These are phyloP conservation scores for Nematodospora valgi DNA, from an alignment of 805 yeast species.

Conservation along the genomic window DNA sequence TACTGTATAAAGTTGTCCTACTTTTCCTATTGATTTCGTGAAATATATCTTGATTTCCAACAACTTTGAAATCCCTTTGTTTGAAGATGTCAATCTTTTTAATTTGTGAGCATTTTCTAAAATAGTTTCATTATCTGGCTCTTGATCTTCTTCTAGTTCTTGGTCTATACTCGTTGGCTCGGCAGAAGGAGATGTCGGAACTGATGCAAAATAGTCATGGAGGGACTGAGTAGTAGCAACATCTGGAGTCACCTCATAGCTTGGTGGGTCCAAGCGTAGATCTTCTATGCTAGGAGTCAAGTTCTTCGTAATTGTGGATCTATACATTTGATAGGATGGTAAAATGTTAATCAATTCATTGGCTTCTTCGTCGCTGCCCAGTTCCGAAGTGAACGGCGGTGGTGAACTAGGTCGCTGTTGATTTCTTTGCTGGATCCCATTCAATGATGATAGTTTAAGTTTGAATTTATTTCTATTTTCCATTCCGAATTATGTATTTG, in stretches of 20 bases:
- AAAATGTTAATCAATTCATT: conserved; percentile 32
- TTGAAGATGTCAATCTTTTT: conserved; percentile 26
- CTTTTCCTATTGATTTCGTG: conserved; percentile 32
- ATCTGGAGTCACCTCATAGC: conserved; percentile 24
- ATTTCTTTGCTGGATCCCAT: conserved; percentile 1
- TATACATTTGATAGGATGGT: conserved; percentile 41
- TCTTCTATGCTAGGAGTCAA: conserved; percentile 30
- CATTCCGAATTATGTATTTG: conserved; percentile 5
- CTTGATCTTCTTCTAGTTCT: conserved; percentile 12
- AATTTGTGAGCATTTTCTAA: conserved; percentile 34
- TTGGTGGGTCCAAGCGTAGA: conserved; percentile 28
- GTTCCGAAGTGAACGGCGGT: conserved; percentile 1
- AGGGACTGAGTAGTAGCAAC: conserved; percentile 10
- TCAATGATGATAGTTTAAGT: conserved; percentile 15
- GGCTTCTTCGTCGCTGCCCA: conserved; percentile 13
- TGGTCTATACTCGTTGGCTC: conserved; percentile 1
- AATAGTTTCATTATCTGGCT: conserved; percentile 26
- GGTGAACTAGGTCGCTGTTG: conserved; percentile 2
- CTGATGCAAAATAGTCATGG: conserved; percentile 18
- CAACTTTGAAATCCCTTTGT: conserved; percentile 23
- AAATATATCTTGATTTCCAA: conserved; percentile 28
- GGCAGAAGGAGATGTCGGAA: conserved; percentile 14
- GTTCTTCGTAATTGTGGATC: conserved; percentile 34
- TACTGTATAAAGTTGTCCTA: conserved; percentile 28
- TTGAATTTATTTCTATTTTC: conserved; percentile 18